Evolutionary conservation across 2,329 filamentous ascomycete species (phyloP), one percentile per base, ranked within the genome.

Genomic region (Chaetomiaceae sp.): DNA sequence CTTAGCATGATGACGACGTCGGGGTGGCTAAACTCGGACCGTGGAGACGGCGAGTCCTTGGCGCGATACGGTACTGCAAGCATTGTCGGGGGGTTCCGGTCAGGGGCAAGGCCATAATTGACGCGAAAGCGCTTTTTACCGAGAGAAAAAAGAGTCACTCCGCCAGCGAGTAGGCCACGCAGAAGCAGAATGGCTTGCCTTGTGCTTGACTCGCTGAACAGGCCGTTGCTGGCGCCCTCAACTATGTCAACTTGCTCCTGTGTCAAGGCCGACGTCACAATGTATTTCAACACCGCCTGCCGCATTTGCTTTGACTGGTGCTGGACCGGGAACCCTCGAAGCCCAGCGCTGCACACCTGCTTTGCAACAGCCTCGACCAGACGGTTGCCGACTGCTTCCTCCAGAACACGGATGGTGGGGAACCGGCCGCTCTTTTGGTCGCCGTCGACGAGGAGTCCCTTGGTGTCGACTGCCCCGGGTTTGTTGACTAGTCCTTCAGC

Each of bases 1-100:
- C 83, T 88, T 1, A 88, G 66, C 0, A 80, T 27, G 2, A 88
- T 81, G 0, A 77, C 71, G 0, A 84, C 79, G 54, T 88, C 73
- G 0, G 83, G 81, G 52, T 88, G 83, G 0, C 80, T 78, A 57
- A 76, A 88, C 54, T 88, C 83, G 0, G 81, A 76, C 6, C 78
- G 71, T 0, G 77, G 73, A 0, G 73, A 75, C 0, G 84, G 83
- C 0, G 73, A 68, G 2, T 83, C 84, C 47, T 88, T 86, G 0
- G 80, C 79, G 10, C 76, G 70, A 51, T 73, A 85, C 0, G 79
- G 81, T 0, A 85, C 76, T 0, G 75, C 74, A 0, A 84, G 67
- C 40, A 59, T 65, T 0, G 72, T 76, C 1, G 47, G 38, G 0
- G 70, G 72, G 0, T 53, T 52, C 2, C 84, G 69, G 0, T 50